Percentiles rank a stretch among this genome's conserved stretches.
Conservation (phyloP, 148 eudicot species). For the Heliosperma pusillum region DNA sequence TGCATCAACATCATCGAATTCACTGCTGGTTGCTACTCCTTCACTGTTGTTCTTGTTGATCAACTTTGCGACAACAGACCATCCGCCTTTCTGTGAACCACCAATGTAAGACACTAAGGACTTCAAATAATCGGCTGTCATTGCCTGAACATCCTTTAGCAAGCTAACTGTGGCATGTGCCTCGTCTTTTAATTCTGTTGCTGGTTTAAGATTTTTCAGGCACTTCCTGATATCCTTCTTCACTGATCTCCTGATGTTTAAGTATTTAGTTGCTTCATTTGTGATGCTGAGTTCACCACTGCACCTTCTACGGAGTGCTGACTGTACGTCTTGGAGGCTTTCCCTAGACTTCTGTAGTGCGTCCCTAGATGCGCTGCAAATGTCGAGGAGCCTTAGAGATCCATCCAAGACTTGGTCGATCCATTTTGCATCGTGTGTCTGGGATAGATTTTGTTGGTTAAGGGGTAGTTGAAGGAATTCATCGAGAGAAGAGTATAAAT, state of each 20-base stretch:
- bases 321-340: not conserved
- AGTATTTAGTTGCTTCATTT: not conserved
- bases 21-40: not conserved
- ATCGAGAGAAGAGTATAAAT: constrained; percentile 24
- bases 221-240: not conserved
- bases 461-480: constrained; percentile 32
- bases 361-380: not conserved
- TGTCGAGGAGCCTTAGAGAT: not conserved
- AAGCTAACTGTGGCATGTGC: too few species aligned
- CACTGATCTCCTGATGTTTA: not conserved
- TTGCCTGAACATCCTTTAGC: not conserved
- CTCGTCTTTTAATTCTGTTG: not conserved
- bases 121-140: not conserved
- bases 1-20: not conserved
- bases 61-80: not conserved
- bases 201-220: not conserved
- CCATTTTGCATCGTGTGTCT: not conserved
- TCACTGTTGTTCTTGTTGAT: not conserved
- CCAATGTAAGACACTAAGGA: not conserved
- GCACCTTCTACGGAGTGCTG: not conserved
- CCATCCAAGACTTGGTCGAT: constrained; percentile 11
- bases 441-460: constrained; percentile 12
- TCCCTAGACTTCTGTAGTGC: not conserved
- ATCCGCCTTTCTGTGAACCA: not conserved
- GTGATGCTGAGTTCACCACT: not conserved